Evolutionary conservation across 2,329 filamentous ascomycete genomes (phyloP).

Genomic region (Chrysoporthe cubensis): DNA sequence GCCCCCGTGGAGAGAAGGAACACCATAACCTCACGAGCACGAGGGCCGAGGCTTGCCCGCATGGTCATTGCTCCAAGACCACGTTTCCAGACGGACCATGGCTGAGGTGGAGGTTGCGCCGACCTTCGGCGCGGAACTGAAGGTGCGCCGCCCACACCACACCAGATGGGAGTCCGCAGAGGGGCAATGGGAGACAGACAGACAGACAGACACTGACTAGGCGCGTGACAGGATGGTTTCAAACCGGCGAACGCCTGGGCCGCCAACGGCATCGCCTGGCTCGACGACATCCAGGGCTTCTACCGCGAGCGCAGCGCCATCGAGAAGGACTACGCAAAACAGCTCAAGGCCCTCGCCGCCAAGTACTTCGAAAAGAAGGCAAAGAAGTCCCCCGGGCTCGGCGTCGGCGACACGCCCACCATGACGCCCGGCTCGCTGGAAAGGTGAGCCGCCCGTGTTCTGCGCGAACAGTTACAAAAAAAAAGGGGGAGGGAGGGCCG

Average conservation of each 20-base stretch:
- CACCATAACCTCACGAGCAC: neutral
- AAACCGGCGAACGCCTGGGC: constrained; percentile 95
- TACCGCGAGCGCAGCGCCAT: constrained; percentile 93
- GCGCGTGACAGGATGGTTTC: constrained; percentile 78
- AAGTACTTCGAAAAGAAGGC: constrained; percentile 97
- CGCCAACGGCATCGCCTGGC: constrained; percentile 85
- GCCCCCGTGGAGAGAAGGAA: too few species aligned
- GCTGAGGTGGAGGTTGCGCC: constrained; percentile 81
- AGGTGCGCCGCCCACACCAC: constrained; percentile 59
- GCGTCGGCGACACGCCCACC: constrained; percentile 88
- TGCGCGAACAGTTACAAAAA: neutral
- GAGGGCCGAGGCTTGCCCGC: constrained; percentile 13
- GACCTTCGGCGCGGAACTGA: constrained; percentile 91
- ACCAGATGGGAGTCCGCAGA: neutral
- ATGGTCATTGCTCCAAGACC: constrained; percentile 27
- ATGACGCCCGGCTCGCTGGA: constrained; percentile 96
- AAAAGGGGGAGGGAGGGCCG: neutral
- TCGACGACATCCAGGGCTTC: constrained; percentile 96
- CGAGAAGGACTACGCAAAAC: constrained; percentile 95
- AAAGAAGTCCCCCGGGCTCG: constrained; percentile 82
- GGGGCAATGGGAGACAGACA: neutral
- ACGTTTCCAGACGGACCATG: constrained; percentile 55
- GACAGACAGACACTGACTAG: constrained; percentile 13
- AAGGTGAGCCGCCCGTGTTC: constrained; percentile 55
- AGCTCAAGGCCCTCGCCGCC: constrained; percentile 84